These are phyloP conservation scores for Penicillium polonicum DNA, from an alignment of 2,329 filamentous ascomycete genomes.

Conservation along the genomic window DNA sequence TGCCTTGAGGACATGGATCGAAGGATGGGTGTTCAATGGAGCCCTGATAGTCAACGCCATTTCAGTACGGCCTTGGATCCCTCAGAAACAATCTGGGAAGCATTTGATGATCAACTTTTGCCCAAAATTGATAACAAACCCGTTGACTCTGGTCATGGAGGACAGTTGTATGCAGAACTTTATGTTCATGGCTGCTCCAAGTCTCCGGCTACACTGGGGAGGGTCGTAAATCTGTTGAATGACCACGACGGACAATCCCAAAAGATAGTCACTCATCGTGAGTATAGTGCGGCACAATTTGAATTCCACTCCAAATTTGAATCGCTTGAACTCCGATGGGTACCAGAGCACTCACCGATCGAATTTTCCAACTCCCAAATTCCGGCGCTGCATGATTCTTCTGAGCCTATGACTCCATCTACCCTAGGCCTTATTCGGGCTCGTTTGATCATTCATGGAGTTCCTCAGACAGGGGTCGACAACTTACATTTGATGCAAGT, in stretches of 20 bases:
- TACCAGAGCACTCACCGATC: slow-evolving; percentile 35
- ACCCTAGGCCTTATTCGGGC: slow-evolving; percentile 36
- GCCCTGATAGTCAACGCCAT: slow-evolving; percentile 19
- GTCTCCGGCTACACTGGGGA: slow-evolving; percentile 27
- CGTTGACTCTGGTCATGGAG: slow-evolving; percentile 23
- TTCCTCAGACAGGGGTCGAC: slow-evolving; percentile 19
- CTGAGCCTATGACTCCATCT: slow-evolving; percentile 19
- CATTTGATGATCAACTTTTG: slow-evolving; percentile 23
- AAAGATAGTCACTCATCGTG: slow-evolving; percentile 2
- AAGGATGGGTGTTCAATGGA: slow-evolving; percentile 34
- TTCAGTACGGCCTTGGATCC: slow-evolving; percentile 9
- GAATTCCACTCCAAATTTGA: not conserved
- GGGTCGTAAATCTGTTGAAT: slow-evolving; percentile 34
- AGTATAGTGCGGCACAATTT: not conserved
- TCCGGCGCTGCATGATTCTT: slow-evolving; percentile 11
- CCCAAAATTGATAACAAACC: slow-evolving; percentile 28
- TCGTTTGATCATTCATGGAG: slow-evolving; percentile 22
- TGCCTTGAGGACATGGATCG: slow-evolving; percentile 32
- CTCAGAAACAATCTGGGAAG: slow-evolving; percentile 15
- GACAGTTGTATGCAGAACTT: slow-evolving; percentile 31
- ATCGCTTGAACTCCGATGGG: slow-evolving; percentile 32
- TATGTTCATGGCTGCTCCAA: slow-evolving; percentile 32
- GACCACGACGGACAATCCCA: slow-evolving; percentile 33
- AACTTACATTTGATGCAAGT: slow-evolving; percentile 39
- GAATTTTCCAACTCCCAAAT: slow-evolving; percentile 26